phyloP scores from a whole-genome alignment of 768 basidiomycete genomes.

The Phlegmacium glaucopus region DNA sequence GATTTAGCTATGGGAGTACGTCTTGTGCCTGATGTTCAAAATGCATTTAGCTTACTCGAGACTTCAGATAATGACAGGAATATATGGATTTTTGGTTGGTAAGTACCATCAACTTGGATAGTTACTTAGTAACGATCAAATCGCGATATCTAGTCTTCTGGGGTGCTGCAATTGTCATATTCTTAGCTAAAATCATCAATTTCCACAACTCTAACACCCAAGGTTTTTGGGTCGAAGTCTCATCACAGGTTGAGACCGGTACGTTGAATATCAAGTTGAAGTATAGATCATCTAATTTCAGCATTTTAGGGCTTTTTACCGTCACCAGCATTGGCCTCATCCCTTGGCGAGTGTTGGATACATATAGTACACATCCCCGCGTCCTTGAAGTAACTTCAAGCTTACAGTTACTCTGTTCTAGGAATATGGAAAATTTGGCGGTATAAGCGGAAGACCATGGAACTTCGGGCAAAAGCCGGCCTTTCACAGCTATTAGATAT shows the following conservation, averaged over 20 bases:
- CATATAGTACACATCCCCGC: slow-evolving; percentile 50
- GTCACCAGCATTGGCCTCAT: slow-evolving; percentile 78
- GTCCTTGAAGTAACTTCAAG: not conserved
- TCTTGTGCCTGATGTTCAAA: slow-evolving; percentile 7
- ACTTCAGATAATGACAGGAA: slow-evolving; percentile 53
- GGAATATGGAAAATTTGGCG: slow-evolving; percentile 74
- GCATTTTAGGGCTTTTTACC: slow-evolving; percentile 62
- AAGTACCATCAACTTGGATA: slow-evolving; percentile 12
- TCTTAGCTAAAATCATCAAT: slow-evolving; percentile 66
- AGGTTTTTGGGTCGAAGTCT: slow-evolving; percentile 80
- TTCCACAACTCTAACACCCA: slow-evolving; percentile 65
- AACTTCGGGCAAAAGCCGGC: slow-evolving; percentile 56
- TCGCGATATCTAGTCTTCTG: slow-evolving; percentile 58
- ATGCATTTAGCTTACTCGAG: slow-evolving; percentile 2
- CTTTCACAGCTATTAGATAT: slow-evolving; percentile 68
- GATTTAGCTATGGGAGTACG: slow-evolving; percentile 63
- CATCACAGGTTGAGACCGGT: slow-evolving; percentile 78
- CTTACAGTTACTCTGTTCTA: slow-evolving; percentile 23
- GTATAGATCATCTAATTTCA: not conserved
- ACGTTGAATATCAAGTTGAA: slow-evolving; percentile 4
- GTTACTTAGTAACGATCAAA: slow-evolving; percentile 1
- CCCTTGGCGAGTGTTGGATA: slow-evolving; percentile 72
- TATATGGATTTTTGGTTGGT: slow-evolving; percentile 79
- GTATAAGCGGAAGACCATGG: slow-evolving; percentile 59
- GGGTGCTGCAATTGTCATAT: slow-evolving; percentile 81